Conservation (phyloP, 371 early-diverging fungal species). For the Mortierella sp. region DNA sequence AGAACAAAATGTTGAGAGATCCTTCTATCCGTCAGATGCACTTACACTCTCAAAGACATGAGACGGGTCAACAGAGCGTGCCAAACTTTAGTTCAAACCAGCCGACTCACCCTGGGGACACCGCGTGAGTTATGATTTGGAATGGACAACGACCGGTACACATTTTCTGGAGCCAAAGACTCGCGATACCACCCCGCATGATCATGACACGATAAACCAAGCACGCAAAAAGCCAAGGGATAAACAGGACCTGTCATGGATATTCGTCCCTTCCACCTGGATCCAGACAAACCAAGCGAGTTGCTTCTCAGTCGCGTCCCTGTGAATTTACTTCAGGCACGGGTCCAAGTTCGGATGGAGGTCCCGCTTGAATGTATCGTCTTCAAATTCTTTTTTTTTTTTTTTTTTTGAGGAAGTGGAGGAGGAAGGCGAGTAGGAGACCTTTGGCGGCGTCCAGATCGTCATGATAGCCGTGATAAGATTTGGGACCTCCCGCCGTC, state of each 20-base stretch:
- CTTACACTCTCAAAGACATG: background rate
- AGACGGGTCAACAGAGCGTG: slow-evolving; percentile 15
- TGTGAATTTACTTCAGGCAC: slow-evolving; percentile 2
- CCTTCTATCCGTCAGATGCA: slow-evolving; percentile 11
- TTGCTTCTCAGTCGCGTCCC: slow-evolving; percentile 28
- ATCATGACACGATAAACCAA: too few relatives aligned
- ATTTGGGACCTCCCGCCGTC: slow-evolving; percentile 5
- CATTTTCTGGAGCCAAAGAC: slow-evolving; percentile 4
- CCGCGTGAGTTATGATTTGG: slow-evolving; percentile 18
- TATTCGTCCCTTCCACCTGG: slow-evolving; percentile 28
- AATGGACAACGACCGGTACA: slow-evolving; percentile 16
- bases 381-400: slow-evolving; percentile 33
- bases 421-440: too few relatives aligned
- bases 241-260: slow-evolving; percentile 29
- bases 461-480: background rate
- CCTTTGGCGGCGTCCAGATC: too few relatives aligned
- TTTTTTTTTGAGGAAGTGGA: too few relatives aligned
- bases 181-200: too few relatives aligned
- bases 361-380: slow-evolving; percentile 34
- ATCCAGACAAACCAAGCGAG: slow-evolving; percentile 24
- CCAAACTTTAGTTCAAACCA: slow-evolving; percentile 7
- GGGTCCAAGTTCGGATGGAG: slow-evolving; percentile 20
- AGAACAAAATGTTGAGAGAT: background rate
- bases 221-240: too few relatives aligned
- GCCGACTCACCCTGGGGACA: slow-evolving; percentile 35